Conservation (phyloP, 1,284 basidiomycete genomes). For the Ustilago cynodontis region DNA sequence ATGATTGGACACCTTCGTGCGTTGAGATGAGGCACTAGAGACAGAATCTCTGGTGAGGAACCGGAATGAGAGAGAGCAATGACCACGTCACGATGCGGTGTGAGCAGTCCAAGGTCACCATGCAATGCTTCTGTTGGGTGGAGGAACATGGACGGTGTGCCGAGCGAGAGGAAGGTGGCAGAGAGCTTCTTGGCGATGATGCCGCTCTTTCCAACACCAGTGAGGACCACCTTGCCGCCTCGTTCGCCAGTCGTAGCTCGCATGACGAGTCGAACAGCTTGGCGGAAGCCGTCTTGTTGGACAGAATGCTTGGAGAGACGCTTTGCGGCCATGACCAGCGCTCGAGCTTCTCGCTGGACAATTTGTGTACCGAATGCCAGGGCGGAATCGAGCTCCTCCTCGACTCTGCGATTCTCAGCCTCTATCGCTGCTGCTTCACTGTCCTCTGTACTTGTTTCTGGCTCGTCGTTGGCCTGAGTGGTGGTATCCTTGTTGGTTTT, state of each 20-base stretch:
- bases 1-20: slow-evolving; percentile 67
- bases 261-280: slow-evolving; percentile 54
- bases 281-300: slow-evolving; percentile 46
- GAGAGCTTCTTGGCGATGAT: slow-evolving; percentile 66
- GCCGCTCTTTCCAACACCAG: slow-evolving; percentile 71
- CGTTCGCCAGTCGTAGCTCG: slow-evolving; percentile 47
- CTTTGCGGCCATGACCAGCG: slow-evolving; percentile 46
- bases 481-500: background rate
- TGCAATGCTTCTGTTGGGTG: slow-evolving; percentile 71
- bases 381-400: slow-evolving; percentile 46
- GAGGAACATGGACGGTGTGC: slow-evolving; percentile 70
- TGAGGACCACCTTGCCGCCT: slow-evolving; percentile 70
- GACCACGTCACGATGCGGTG: slow-evolving; percentile 68
- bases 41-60: slow-evolving; percentile 69
- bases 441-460: slow-evolving; percentile 25
- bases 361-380: slow-evolving; percentile 42
- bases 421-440: slow-evolving; percentile 40
- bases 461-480: slow-evolving; percentile 5
- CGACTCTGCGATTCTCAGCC: slow-evolving; percentile 36
- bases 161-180: slow-evolving; percentile 64
- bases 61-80: slow-evolving; percentile 71
- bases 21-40: slow-evolving; percentile 67
- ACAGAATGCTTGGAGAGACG: slow-evolving; percentile 39
- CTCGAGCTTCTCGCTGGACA: slow-evolving; percentile 49
- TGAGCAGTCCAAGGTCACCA: slow-evolving; percentile 70